Evolutionary conservation across 2,329 filamentous ascomycete species (phyloP), one percentile per base, ranked within the genome.

Genomic region (Diaporthe sp.): DNA sequence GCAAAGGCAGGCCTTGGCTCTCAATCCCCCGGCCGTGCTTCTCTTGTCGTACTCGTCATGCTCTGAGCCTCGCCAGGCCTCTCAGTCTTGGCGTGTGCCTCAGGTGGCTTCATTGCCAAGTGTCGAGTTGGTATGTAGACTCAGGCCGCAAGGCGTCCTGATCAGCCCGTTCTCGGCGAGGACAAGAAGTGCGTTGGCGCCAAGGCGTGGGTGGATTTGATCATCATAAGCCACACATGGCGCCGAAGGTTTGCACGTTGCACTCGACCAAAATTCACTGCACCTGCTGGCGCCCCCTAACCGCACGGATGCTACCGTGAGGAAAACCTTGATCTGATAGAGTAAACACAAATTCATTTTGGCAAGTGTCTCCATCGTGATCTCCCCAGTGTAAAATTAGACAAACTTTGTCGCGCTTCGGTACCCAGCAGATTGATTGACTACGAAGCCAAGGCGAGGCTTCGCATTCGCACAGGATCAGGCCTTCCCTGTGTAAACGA

Each of bases 351-450:
- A 53, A 53, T 53, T 53, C 63, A 15, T 32, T 39, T 30, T 39
- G 44, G 47, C 32, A 4, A 13, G 10, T 47, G 44, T 22, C 32
- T 19, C 32, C 63, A 68, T 39, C 47, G 37, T 68, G 63, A 68
- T 68, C 44, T 68, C 63, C 47, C 63, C 9, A 25, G 32, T 39
- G 63, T 53, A 68, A 53, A 68, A 68, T 68, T 68, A 68, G 63
- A 68, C 63, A 68, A 68, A 53, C 47, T 68, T 53, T 68, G 63
- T 22, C 19, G n/a, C 47, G 22, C 13, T 13, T 15, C 39, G n/a
- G n/a, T 50, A 22, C 22, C 61, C 22, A 35, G 44, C n/a, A 51
- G 63, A 51, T 51, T 66, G 32, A 51, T 50, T 8, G 47, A 51
- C 47, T 25, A 39, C 39, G 15, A 22, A 12, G 25, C 15, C 63